These are phyloP conservation scores for Sindora glabra DNA, from an alignment of 306 rosid genomes.

Conservation along the genomic window DNA sequence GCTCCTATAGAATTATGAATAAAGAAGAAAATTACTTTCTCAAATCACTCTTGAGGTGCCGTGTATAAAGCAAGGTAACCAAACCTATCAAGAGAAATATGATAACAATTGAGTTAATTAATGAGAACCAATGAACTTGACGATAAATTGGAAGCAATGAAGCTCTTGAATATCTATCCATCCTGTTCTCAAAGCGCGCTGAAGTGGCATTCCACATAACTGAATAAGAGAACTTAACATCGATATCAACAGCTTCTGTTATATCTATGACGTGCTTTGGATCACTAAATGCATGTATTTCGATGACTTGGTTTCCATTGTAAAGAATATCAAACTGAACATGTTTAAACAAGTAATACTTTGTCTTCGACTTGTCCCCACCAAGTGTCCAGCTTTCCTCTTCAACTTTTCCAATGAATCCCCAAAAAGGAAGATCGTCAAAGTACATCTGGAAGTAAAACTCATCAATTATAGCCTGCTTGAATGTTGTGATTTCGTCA, in stretches of 20 bases:
- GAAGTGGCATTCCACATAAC: constrained; percentile 60
- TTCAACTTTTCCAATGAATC: constrained; percentile 67
- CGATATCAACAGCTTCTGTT: constrained; percentile 44
- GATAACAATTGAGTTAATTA: constrained; percentile 59
- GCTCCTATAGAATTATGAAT: background rate
- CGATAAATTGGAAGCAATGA: constrained; percentile 47
- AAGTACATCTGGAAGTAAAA: constrained; percentile 85
- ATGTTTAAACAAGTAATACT: constrained; percentile 58
- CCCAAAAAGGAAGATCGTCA: constrained; percentile 91
- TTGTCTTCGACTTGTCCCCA: constrained; percentile 40
- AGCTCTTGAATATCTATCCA: constrained; percentile 61
- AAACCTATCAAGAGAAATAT: constrained; percentile 67
- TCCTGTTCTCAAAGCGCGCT: constrained; percentile 46
- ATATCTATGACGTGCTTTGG: constrained; percentile 59
- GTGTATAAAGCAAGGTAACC: constrained; percentile 59
- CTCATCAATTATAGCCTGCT: constrained; percentile 52
- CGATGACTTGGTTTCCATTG: constrained; percentile 48
- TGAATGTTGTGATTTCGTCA: constrained; percentile 52
- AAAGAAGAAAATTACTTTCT: constrained; percentile 47
- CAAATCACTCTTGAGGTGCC: constrained; percentile 65
- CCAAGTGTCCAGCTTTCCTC: constrained; percentile 34
- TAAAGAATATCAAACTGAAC: constrained; percentile 62
- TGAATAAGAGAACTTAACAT: constrained; percentile 73
- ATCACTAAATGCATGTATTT: constrained; percentile 64
- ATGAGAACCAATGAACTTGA: constrained; percentile 80